Evolutionary conservation across 768 basidiomycete genomes (phyloP).

Genomic region (Scleroderma bovista): DNA sequence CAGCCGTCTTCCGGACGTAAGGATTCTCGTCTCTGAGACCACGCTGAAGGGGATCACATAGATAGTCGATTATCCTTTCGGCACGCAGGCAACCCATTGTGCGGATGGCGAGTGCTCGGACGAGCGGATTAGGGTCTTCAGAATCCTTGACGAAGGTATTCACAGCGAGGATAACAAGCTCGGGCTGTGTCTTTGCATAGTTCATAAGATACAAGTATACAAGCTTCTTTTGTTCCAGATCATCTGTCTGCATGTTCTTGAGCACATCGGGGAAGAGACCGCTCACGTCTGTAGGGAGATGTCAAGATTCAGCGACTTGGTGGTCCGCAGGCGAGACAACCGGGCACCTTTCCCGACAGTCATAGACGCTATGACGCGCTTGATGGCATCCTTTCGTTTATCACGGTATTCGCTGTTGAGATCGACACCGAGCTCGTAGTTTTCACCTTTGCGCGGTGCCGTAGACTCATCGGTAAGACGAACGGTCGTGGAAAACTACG

Average conservation of each 20-base stretch:
- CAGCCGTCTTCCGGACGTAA: slow-evolving; percentile 97
- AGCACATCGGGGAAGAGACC: slow-evolving; percentile 97
- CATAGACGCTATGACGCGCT: slow-evolving; percentile 96
- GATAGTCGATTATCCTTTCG: slow-evolving; percentile 98
- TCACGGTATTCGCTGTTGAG: slow-evolving; percentile 96
- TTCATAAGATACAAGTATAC: slow-evolving; percentile 99
- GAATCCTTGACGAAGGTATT: slow-evolving; percentile 99
- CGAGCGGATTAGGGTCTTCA: slow-evolving; percentile 93
- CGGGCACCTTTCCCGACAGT: slow-evolving; percentile 92
- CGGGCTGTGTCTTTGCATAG: slow-evolving; percentile 98
- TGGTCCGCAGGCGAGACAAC: slow-evolving; percentile 1
- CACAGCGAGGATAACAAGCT: slow-evolving; percentile 97
- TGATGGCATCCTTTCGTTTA: slow-evolving; percentile 97
- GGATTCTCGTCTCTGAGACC: slow-evolving; percentile 94
- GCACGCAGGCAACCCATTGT: slow-evolving; percentile 98
- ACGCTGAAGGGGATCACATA: slow-evolving; percentile 91
- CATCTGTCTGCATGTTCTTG: slow-evolving; percentile 99
- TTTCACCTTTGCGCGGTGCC: slow-evolving; percentile 80
- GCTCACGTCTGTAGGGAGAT: slow-evolving; percentile 58
- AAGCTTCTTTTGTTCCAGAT: slow-evolving; percentile 99
- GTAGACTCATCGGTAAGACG: slow-evolving; percentile 46
- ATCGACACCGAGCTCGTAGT: slow-evolving; percentile 94
- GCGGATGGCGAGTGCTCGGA: slow-evolving; percentile 91
- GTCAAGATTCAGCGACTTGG: slow-evolving; percentile 2
- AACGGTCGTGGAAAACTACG: too few species aligned